Base-by-base conservation (phyloP, 2,329 filamentous ascomycete species). In the Daldinia sp. region DNA sequence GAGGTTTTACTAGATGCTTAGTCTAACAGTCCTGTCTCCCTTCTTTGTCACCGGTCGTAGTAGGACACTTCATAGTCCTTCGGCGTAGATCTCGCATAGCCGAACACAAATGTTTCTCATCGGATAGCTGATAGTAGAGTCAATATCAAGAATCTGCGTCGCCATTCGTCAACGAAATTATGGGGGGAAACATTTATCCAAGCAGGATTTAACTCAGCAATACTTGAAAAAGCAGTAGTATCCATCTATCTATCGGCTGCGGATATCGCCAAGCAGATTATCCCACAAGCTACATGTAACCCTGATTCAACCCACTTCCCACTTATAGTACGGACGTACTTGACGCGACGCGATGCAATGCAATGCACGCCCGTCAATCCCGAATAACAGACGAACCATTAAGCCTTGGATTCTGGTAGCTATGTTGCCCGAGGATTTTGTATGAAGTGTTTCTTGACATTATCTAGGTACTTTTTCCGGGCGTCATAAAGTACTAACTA, bases 261-360 rank as follows among this genome's bases (percentile, higher is more conserved):
- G 60, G 23, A 20, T 23, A 57, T 60, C 58, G 26, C 44, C 44
- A 18, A 68, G 57, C 51, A 48, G 41, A 46, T 50, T 30, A 9
- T 30, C 37, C 35, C 39, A 37, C 56, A 46, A 51, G 51, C n/a
- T 44, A 33, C 12, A 61, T 10, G 9, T 44, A 48, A 48, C 50
- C 50, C 39, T 62, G 20, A 42, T 56, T 18, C 20, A 42, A 56
- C 37, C 37, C 6, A 42, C 20, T 56, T 30, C 37, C 37, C 6
- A 42, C 20, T 56, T 30, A 53, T 18, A 33, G 7, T 51, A 51
- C 46, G 15, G 28, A 33, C 15, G 26, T 30, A 51, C 7, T 39
- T 30, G 56, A 63, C 65, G 51, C 44, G 56, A 63, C 65, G 51
- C 44, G 15, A 63, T 65, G 61, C 53, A 30, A 69, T 67, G 67